A percentile compares a stretch with the other conserved stretches of the same genome.
These are phyloP conservation scores for Elsinoe fawcettii DNA, from an alignment of 2,329 filamentous ascomycete genomes.

Conservation along the genomic window DNA sequence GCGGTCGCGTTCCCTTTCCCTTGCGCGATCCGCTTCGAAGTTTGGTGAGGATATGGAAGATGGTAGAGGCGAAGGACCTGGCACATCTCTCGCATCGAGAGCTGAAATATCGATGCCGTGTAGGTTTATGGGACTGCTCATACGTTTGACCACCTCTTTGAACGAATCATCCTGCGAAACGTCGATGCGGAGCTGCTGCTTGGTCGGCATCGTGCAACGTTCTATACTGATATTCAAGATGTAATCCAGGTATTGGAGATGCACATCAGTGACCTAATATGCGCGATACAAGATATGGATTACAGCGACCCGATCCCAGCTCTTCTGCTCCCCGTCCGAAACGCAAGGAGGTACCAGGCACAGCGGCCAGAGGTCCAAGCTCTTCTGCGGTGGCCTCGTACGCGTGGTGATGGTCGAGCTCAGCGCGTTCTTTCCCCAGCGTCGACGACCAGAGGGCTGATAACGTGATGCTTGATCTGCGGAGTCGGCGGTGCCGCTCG, in stretches of 20 bases:
- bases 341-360: background rate
- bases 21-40: slow-evolving; percentile 15
- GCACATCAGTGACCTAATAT: background rate
- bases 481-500: slow-evolving; percentile 4
- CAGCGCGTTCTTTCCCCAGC: background rate
- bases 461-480: slow-evolving; percentile 3
- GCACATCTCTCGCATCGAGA: slow-evolving; percentile 26
- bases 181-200: slow-evolving; percentile 14
- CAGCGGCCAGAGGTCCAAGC: background rate
- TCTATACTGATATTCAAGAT: background rate
- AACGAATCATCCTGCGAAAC: slow-evolving; percentile 15
- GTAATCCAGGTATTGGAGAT: background rate
- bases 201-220: slow-evolving; percentile 3
- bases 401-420: background rate
- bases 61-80: slow-evolving; percentile 25
- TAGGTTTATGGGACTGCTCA: slow-evolving; percentile 29
- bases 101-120: slow-evolving; percentile 31
- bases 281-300: background rate
- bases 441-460: background rate
- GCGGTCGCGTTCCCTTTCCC: slow-evolving; percentile 13
- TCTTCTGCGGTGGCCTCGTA: background rate
- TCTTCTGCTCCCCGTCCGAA: background rate
- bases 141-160: slow-evolving; percentile 16
- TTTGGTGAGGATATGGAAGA: slow-evolving; percentile 23
- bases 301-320: background rate